phyloP scores from a whole-genome alignment of 768 basidiomycete genomes.

The Mrakia gelida region DNA sequence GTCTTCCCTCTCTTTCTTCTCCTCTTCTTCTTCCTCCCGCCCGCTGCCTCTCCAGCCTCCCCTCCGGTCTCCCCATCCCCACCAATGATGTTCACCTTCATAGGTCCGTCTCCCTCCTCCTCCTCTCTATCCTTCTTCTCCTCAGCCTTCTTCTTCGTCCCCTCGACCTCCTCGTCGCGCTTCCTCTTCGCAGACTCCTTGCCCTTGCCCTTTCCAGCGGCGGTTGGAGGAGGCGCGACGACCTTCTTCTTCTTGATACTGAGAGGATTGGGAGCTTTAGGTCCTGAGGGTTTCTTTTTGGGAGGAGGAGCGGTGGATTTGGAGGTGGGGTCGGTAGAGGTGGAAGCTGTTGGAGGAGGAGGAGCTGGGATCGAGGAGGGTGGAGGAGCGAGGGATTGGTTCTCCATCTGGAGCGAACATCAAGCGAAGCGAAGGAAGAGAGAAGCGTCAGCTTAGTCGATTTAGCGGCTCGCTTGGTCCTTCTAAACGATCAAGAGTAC shows the following conservation, averaged over 20 bases:
- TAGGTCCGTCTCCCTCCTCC: neutral
- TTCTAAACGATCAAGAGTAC: too few species aligned
- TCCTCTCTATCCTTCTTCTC: slow-evolving; percentile 26
- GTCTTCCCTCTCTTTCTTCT: slow-evolving; percentile 19
- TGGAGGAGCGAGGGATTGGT: slow-evolving; percentile 22
- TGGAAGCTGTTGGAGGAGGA: slow-evolving; percentile 9
- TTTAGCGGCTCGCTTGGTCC: neutral
- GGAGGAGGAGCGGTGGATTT: slow-evolving; percentile 19
- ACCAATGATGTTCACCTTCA: slow-evolving; percentile 11
- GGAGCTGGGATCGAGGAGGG: slow-evolving; percentile 8
- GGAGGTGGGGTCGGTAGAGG: neutral
- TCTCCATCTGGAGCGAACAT: slow-evolving; percentile 7
- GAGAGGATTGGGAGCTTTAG: slow-evolving; percentile 86
- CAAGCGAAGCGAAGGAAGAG: neutral
- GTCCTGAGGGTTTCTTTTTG: slow-evolving; percentile 59
- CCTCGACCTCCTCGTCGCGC: slow-evolving; percentile 30
- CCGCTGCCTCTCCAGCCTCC: slow-evolving; percentile 31
- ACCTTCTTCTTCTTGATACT: slow-evolving; percentile 82
- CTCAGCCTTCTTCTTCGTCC: neutral
- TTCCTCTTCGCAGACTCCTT: slow-evolving; percentile 33
- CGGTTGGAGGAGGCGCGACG: slow-evolving; percentile 24
- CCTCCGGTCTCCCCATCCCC: slow-evolving; percentile 19
- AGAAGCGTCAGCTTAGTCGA: neutral
- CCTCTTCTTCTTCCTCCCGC: slow-evolving; percentile 31
- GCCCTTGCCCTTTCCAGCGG: slow-evolving; percentile 16